These are phyloP conservation scores for Pisolithus microcarpus DNA, from an alignment of 768 basidiomycete genomes.

Conservation along the genomic window DNA sequence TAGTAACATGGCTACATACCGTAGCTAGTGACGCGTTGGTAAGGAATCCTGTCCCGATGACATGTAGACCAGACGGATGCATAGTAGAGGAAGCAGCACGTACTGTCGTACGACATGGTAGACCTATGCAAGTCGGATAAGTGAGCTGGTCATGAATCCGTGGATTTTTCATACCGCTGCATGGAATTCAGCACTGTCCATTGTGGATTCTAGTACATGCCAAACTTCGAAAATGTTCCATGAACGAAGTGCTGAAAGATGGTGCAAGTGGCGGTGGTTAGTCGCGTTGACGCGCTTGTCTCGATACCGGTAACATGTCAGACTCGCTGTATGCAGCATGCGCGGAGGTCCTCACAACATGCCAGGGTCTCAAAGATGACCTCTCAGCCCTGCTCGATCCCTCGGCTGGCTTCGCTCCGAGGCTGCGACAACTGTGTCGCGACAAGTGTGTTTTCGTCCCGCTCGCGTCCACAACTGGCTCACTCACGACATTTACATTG, in stretches of 20 bases:
- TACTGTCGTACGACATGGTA: slow-evolving; percentile 59
- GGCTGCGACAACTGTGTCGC: slow-evolving; percentile 44
- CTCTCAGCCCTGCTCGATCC: slow-evolving; percentile 58
- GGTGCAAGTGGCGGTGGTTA: too few species aligned
- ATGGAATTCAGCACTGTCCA: slow-evolving; percentile 61
- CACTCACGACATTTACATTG: neutral
- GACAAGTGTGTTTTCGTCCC: slow-evolving; percentile 47
- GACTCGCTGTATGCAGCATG: slow-evolving; percentile 51
- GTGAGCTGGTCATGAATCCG: neutral
- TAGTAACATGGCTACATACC: slow-evolving; percentile 40
- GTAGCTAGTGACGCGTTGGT: slow-evolving; percentile 65
- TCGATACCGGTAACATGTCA: slow-evolving; percentile 13
- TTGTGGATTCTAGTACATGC: slow-evolving; percentile 19
- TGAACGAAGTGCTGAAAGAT: too few species aligned
- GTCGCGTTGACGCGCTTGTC: too few species aligned
- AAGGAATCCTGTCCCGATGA: slow-evolving; percentile 45
- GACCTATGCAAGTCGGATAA: slow-evolving; percentile 38
- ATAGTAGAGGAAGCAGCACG: slow-evolving; percentile 1
- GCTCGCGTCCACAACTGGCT: neutral
- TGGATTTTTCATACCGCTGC: slow-evolving; percentile 37
- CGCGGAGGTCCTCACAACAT: slow-evolving; percentile 58
- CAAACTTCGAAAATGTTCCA: too few species aligned
- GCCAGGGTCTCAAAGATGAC: slow-evolving; percentile 50
- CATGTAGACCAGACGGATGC: too few species aligned
- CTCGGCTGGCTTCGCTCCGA: slow-evolving; percentile 63